Conservation (phyloP, 2,329 filamentous ascomycete species). For the Beauveria medogensis region DNA sequence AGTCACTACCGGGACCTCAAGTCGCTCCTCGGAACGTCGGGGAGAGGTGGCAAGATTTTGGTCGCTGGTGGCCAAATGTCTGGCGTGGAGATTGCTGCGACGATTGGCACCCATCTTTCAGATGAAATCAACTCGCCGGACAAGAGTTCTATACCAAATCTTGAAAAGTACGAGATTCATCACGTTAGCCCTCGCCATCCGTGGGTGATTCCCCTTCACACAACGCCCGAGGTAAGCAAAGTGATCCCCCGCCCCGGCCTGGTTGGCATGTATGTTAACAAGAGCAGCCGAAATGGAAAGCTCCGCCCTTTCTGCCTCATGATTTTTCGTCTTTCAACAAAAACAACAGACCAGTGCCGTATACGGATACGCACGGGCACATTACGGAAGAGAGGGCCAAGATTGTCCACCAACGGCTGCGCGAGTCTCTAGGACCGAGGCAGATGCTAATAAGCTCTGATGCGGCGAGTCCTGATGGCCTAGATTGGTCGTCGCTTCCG, state of each 20-base stretch:
- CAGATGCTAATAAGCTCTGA: conserved; percentile 41
- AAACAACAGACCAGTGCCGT: conserved; percentile 47
- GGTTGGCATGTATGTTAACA: conserved; percentile 22
- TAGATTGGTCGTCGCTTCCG: conserved; percentile 42
- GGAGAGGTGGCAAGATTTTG: conserved; percentile 52
- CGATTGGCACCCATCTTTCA: conserved; percentile 64
- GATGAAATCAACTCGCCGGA: conserved; percentile 48
- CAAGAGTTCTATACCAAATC: conserved; percentile 28
- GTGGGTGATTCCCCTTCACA: conserved; percentile 61
- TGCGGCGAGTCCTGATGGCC: conserved; percentile 29
- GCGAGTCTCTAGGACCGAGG: conserved; percentile 41
- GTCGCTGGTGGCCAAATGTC: conserved; percentile 79
- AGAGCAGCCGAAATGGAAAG: conserved; percentile 36
- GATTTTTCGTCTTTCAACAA: conserved; percentile 68
- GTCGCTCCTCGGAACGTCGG: conserved; percentile 33
- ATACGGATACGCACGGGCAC: conserved; percentile 57
- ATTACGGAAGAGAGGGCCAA: conserved; percentile 51
- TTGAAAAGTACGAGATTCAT: conserved; percentile 50
- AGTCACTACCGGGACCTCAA: conserved; percentile 53
- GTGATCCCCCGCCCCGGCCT: too few relatives aligned
- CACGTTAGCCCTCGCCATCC: conserved; percentile 63
- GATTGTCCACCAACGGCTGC: conserved; percentile 43
- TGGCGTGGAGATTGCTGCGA: conserved; percentile 67
- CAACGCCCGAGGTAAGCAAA: conserved; percentile 40
- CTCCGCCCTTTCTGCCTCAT: conserved; percentile 60